A percentile compares a stretch with the other conserved stretches of the same genome.
phyloP scores from a whole-genome alignment of 176 grass and related monocot genomes.

The Oryza nivara region DNA sequence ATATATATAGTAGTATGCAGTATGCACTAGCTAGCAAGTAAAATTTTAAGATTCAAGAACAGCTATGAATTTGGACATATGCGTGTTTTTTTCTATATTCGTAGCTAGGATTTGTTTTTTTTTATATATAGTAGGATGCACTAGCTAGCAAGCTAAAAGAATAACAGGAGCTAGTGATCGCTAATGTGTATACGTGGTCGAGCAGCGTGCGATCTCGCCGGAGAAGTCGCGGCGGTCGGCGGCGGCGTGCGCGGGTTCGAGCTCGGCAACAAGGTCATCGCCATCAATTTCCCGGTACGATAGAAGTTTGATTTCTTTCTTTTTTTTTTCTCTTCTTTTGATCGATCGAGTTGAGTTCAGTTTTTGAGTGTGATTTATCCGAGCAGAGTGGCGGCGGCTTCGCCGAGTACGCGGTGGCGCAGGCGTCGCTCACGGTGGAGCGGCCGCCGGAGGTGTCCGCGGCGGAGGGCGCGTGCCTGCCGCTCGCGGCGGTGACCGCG shows the following conservation, averaged over 20 bases:
- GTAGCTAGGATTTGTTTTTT: no score
- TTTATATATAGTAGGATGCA: no score
- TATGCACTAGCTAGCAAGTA: no score
- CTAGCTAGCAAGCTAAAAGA: no score
- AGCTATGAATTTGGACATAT: no score
- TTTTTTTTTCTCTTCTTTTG: no score
- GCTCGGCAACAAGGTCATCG: conserved; percentile 75
- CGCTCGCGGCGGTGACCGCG: conserved; percentile 50
- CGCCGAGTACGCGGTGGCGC: conserved; percentile 61
- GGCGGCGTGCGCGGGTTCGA: conserved; percentile 61
- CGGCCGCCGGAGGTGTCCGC: conserved; percentile 65
- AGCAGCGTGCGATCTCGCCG: conserved; percentile 67
- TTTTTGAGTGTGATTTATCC: no score
- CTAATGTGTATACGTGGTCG: background rate
- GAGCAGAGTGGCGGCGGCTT: conserved; percentile 47
- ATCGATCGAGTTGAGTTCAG: no score
- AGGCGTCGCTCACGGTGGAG: conserved; percentile 40
- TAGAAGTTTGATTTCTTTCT: no score
- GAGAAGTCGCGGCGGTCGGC: conserved; percentile 73
- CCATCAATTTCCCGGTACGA: conserved; percentile 55
- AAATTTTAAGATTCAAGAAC: background rate
- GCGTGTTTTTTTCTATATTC: no score
- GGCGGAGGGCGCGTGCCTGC: conserved; percentile 52
- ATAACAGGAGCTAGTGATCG: no score
- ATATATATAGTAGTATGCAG: no score